Base-by-base conservation (phyloP, 192 early-diverging fungal species). In the Dimargaris cristalligena region DNA sequence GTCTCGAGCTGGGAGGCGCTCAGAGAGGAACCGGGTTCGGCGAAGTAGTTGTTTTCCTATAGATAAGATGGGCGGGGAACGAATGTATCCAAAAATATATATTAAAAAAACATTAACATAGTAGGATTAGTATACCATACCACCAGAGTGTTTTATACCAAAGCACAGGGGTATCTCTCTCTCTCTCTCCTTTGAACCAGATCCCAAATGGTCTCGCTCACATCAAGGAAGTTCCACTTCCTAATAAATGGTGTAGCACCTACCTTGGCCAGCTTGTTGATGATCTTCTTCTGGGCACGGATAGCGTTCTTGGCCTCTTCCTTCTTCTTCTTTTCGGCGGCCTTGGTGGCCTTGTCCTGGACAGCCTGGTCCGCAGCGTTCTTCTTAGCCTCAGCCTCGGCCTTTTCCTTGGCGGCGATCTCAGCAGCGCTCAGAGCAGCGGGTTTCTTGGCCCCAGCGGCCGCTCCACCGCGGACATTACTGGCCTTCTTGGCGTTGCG, bases 401-500 rank as follows among this genome's bases (percentile, higher is more conserved):
- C 77, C 31, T 63, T 63, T 72, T 78, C 75, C 60, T 72, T 72
- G 57, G 68, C 59, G 34, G 61, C 49, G 32, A 30, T 33, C 57
- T 72, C 71, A 4, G 65, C 65, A 22, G 68, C 63, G 62, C 62
- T 63, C 49, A 63, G 63, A 31, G 76, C 80, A 49, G 79, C 86
- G 44, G 77, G 80, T 65, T 90, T 86, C 67, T 83, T 89, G 25
- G 4, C 50, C 58, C 89, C 89, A n/a, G n/a, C n/a, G n/a, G n/a
- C n/a, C n/a, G n/a, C n/a, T n/a, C n/a, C n/a, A n/a, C n/a, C n/a
- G n/a, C n/a, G n/a, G n/a, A n/a, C n/a, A n/a, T n/a, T n/a, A n/a
- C n/a, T n/a, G 60, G 82, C 74, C 74, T 86, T 87, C 74, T 94
- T 94, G 60, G 90, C 86, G 45, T 92, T 88, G 62, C 90, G 89